These are phyloP conservation scores for Cryphonectria japonica DNA, from an alignment of 2,329 filamentous ascomycete genomes.

Conservation along the genomic window DNA sequence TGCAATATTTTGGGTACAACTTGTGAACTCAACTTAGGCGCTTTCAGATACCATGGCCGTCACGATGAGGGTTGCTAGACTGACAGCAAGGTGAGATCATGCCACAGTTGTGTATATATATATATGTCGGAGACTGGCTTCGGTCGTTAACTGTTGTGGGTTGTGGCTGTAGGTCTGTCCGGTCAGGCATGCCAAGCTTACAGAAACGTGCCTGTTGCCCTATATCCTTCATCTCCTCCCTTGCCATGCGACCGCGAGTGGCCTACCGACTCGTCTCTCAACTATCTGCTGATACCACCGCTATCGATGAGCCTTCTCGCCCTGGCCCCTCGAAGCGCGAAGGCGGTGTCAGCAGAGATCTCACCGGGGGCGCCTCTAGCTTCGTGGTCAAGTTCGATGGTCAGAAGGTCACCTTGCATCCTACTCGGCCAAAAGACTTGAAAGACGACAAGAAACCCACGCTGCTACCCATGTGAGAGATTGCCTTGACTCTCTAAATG, in stretches of 20 bases:
- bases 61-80: conserved; percentile 7
- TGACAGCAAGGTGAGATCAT: conserved; percentile 19
- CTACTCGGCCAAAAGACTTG: neutral
- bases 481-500: neutral
- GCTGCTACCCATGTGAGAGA: neutral
- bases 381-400: neutral
- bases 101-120: neutral
- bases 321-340: neutral
- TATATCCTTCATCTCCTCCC: neutral
- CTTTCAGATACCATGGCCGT: neutral
- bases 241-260: neutral
- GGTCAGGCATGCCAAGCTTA: neutral
- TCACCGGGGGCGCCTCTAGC: neutral
- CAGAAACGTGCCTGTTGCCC: neutral
- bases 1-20: neutral
- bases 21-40: neutral
- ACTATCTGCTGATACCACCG: neutral
- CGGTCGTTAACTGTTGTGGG: neutral
- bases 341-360: neutral
- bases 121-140: neutral
- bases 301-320: neutral
- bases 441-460: too few species aligned
- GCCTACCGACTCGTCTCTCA: conserved; percentile 12
- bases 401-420: neutral
- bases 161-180: conserved; percentile 5